Base-by-base conservation (phyloP, 2,329 filamentous ascomycete species). In the Diaporthe sp. region DNA sequence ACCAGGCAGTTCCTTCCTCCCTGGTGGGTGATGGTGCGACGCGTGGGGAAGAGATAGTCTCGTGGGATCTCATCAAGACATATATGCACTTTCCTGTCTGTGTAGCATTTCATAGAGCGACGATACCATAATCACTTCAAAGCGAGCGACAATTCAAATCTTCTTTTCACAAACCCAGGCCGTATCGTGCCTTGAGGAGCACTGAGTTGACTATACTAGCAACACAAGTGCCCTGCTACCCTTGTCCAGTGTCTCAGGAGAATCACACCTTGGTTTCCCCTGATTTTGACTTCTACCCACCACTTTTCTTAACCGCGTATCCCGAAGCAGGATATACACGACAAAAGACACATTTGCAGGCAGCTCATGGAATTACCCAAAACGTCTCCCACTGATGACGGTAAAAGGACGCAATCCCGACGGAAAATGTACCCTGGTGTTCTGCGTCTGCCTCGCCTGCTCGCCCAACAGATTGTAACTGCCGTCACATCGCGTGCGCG, bases 81-180 rank as follows among this genome's bases (percentile, higher is more conserved):
- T n/a, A 31, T 46, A 25, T 69, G 55, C 53, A 4, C 15, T 19
- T 55, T 69, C 34, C 34, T 53, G 34, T 22, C 65, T 42, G 34
- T 22, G 49, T 42, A 69, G 65, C 65, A 69, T 69, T 55, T 69
- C 65, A 69, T 69, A 69, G 65, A 69, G 65, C 65, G 46, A 69
- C 46, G 65, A 55, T 69, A 55, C 46, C 46, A 68, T 68, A 25
- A 69, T 53, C 46, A 53, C 31, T 55, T 69, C 34, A 28, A 69
- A 69, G 65, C 65, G 65, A 69, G 65, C 65, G 46, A 55, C 22
- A 69, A 55, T 69, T 69, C 8, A 53, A 42, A 39, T 55, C 8
- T 25, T 42, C 37, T 19, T 55, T 55, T 42, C 46, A 55, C 8
- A 39, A 39, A 28, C 4, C 8, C 6, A 53, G 13, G 34, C 34